These are phyloP conservation scores for Diaporthe nobilis DNA, from an alignment of 2,329 filamentous ascomycete genomes.

Conservation along the genomic window DNA sequence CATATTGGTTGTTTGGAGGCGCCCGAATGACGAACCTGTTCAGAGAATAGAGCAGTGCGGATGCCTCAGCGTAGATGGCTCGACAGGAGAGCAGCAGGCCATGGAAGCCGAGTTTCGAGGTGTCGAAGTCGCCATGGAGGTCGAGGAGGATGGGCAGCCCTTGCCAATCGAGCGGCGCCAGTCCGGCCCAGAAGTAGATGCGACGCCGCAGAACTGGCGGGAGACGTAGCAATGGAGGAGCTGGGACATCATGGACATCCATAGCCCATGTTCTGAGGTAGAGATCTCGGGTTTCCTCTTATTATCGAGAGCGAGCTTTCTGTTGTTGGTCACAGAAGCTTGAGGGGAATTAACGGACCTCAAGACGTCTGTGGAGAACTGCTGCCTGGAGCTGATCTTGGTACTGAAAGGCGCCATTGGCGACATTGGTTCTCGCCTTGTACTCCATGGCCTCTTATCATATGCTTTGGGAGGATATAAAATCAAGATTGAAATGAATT, in stretches of 20 bases:
- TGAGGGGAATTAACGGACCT: too few relatives aligned
- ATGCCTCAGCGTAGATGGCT: neutral
- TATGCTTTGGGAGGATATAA: accelerated
- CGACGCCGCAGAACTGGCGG: neutral
- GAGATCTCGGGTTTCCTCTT: too few relatives aligned
- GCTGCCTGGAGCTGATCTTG: too few relatives aligned
- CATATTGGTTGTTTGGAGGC: neutral
- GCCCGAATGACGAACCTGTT: neutral
- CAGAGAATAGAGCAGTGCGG: neutral
- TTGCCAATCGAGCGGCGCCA: neutral
- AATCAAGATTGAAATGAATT: accelerated
- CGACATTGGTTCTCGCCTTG: too few relatives aligned
- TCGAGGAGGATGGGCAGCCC: neutral
- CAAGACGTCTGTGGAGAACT: too few relatives aligned
- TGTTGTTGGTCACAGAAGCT: too few relatives aligned
- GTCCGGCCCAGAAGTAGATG: neutral
- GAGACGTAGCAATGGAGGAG: neutral
- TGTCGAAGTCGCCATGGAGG: conserved; percentile 9
- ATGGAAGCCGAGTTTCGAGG: neutral
- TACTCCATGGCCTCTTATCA: too few relatives aligned
- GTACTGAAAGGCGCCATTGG: too few relatives aligned
- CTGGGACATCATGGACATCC: too few relatives aligned
- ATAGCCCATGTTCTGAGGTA: too few relatives aligned
- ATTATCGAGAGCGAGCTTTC: too few relatives aligned
- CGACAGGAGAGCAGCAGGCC: neutral